Conservation (phyloP, 2,329 filamentous ascomycete genomes). For the Trichoderma afroharzianum region DNA sequence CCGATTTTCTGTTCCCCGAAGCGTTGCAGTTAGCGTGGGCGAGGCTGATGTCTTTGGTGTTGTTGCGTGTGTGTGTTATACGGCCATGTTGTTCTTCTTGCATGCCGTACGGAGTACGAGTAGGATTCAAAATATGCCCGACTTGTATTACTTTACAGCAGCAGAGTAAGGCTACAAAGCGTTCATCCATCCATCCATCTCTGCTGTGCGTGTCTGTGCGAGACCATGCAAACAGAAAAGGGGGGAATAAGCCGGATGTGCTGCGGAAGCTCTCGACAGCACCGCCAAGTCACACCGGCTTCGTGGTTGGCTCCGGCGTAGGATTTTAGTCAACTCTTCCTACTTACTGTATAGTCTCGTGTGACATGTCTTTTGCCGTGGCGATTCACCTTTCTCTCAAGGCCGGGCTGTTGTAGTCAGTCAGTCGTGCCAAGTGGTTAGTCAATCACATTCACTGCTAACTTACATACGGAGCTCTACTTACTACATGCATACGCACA, state of each 20-base stretch:
- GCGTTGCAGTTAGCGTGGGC: background rate
- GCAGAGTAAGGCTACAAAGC: background rate
- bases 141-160: background rate
- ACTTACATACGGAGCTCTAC: background rate
- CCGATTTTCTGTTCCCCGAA: conserved; percentile 3
- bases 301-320: background rate
- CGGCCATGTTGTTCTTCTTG: background rate
- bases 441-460: background rate
- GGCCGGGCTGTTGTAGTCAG: background rate
- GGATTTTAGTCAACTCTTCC: background rate
- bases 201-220: background rate
- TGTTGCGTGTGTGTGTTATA: too few relatives aligned
- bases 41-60: background rate
- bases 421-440: background rate
- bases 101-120: background rate
- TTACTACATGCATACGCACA: background rate
- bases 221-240: background rate
- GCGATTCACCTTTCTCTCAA: background rate
- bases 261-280: background rate
- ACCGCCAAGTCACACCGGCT: background rate
- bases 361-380: background rate
- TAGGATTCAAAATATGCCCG: background rate
- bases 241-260: conserved; percentile 1
- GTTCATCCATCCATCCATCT: background rate
- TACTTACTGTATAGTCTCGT: background rate